phyloP scores from a whole-genome alignment of 208 protist species.

The Trichomonas tenax region DNA sequence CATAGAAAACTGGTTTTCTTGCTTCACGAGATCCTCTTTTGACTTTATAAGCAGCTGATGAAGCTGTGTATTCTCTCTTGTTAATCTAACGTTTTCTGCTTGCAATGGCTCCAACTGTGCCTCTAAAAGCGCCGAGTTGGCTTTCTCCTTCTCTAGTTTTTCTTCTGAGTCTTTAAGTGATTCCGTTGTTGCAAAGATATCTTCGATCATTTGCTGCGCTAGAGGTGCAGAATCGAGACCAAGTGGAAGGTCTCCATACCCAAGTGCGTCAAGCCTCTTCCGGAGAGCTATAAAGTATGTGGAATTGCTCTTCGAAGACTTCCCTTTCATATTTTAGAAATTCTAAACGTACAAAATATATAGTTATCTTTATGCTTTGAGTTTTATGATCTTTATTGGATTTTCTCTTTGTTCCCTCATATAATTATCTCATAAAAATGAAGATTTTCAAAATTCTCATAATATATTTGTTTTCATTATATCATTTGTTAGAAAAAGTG shows the following conservation, averaged over 20 bases:
- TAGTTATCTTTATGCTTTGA: no score
- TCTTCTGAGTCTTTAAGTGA: not conserved
- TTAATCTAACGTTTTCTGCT: not conserved
- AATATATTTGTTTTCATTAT: no score
- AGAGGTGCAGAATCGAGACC: not conserved
- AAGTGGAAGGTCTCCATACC: not conserved
- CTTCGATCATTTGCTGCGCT: not conserved
- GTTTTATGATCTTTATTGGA: no score
- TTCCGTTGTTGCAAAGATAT: slow-evolving; percentile 11
- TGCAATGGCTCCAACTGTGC: not conserved
- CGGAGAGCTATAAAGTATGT: not conserved
- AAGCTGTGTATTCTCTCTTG: not conserved
- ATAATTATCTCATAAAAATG: no score
- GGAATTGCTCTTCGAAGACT: not conserved
- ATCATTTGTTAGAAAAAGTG: no score
- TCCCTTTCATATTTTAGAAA: not conserved
- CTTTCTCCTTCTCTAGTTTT: not conserved
- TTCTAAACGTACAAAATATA: not conserved
- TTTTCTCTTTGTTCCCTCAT: no score
- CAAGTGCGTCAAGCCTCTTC: not conserved
- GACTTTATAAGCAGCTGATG: not conserved
- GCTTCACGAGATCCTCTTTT: not conserved
- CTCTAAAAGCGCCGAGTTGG: not conserved
- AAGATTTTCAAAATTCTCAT: no score
- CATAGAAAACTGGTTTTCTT: not conserved